phyloP scores from a whole-genome alignment of 2,329 filamentous ascomycete genomes.

The Periconia digitata region DNA sequence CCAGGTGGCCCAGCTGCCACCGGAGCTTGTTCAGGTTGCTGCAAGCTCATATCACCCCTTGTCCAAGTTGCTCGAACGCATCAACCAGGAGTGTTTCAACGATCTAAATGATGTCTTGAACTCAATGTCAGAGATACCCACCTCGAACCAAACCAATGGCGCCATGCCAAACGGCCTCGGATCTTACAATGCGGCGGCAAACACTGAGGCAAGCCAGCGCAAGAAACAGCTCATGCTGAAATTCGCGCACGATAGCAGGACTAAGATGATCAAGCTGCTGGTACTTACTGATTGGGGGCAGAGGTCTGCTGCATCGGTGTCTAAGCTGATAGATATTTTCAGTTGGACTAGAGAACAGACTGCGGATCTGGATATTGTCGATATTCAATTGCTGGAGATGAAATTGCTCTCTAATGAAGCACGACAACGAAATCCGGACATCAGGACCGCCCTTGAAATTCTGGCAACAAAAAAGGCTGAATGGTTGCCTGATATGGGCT shows the following conservation, averaged over 20 bases:
- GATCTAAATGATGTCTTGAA: constrained; percentile 70
- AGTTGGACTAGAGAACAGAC: constrained; percentile 61
- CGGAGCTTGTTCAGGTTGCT: constrained; percentile 68
- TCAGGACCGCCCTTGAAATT: constrained; percentile 85
- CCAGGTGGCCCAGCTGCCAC: constrained; percentile 44
- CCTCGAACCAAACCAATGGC: constrained; percentile 56
- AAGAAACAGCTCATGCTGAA: constrained; percentile 77
- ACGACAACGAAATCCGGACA: constrained; percentile 83
- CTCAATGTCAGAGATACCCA: constrained; percentile 68
- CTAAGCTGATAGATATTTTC: constrained; percentile 85
- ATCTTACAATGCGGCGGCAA: constrained; percentile 29
- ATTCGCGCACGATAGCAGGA: constrained; percentile 77
- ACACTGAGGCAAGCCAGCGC: constrained; percentile 29
- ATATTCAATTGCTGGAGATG: constrained; percentile 65
- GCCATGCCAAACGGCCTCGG: constrained; percentile 42
- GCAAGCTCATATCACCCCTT: constrained; percentile 72
- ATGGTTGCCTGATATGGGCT: constrained; percentile 80
- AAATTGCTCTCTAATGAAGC: constrained; percentile 72
- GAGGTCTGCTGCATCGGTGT: constrained; percentile 66
- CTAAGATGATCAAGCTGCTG: constrained; percentile 88
- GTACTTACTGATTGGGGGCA: constrained; percentile 89
- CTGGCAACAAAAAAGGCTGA: constrained; percentile 75
- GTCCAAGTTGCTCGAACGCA: constrained; percentile 71
- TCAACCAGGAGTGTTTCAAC: constrained; percentile 82
- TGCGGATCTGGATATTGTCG: constrained; percentile 42